These are phyloP conservation scores for Phytophthora meadii DNA, from an alignment of 352 stramenopile species.

Conservation along the genomic window DNA sequence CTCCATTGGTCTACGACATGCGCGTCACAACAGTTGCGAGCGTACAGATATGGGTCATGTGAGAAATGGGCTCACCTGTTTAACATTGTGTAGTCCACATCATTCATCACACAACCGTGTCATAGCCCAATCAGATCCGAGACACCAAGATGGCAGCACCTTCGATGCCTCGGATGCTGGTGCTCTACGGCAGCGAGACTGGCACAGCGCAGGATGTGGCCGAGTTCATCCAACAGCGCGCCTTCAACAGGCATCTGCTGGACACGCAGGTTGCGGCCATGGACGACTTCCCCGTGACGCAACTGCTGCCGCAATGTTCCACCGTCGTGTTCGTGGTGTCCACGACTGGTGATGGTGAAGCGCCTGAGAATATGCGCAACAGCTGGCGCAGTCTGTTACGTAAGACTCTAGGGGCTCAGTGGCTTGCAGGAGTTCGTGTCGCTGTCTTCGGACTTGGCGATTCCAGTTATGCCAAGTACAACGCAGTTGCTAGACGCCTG, in stretches of 20 bases:
- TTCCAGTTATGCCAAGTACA: constrained; percentile 94
- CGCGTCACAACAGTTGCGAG: too few species aligned
- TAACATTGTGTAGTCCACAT: not conserved
- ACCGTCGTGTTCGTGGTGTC: constrained; percentile 91
- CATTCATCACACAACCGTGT: not conserved
- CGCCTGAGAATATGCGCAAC: constrained; percentile 90
- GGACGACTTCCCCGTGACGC: constrained; percentile 69
- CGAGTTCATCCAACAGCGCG: constrained; percentile 75
- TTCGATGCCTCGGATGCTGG: constrained; percentile 55
- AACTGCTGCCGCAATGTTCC: constrained; percentile 56
- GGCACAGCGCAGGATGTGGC: constrained; percentile 90
- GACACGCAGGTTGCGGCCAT: constrained; percentile 65
- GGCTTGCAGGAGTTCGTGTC: constrained; percentile 72
- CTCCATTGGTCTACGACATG: too few species aligned
- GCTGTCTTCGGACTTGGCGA: constrained; percentile 94
- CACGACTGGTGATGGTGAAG: constrained; percentile 93
- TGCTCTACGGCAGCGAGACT: constrained; percentile 93
- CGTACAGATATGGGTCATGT: too few species aligned
- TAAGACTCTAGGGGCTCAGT: constrained; percentile 76
- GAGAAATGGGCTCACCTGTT: not conserved
- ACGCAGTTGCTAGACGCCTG: constrained; percentile 87
- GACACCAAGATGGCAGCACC: constrained; percentile 7
- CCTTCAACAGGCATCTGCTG: constrained; percentile 61
- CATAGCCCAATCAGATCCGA: constrained; percentile 18
- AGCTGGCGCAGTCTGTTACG: constrained; percentile 88